Percentiles rank a stretch among this genome's conserved stretches.
phyloP scores from a whole-genome alignment of 2,329 filamentous ascomycete genomes.

The Corinectria fuckeliana region DNA sequence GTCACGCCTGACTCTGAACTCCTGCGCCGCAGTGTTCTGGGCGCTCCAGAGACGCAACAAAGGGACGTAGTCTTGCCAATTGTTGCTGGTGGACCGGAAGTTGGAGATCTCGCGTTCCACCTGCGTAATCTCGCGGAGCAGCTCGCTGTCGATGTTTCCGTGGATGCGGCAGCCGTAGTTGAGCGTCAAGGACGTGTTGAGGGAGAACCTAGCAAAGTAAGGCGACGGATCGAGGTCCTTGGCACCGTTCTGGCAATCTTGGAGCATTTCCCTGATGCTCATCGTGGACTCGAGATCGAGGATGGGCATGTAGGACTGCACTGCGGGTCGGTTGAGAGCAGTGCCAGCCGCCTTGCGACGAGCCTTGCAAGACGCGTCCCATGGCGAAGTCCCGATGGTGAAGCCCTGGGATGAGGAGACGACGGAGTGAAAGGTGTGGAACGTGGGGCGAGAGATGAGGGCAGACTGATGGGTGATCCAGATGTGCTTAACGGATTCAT shows the following conservation, averaged over 20 bases:
- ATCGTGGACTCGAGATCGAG: constrained; percentile 77
- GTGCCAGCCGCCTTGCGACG: constrained; percentile 81
- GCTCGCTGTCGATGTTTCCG: constrained; percentile 69
- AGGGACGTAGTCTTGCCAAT: constrained; percentile 87
- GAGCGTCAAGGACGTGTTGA: constrained; percentile 78
- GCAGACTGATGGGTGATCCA: constrained; percentile 83
- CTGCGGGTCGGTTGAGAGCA: constrained; percentile 76
- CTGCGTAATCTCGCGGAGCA: constrained; percentile 75
- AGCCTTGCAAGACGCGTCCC: constrained; percentile 81
- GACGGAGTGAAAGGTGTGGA: constrained; percentile 83
- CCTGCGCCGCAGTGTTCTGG: constrained; percentile 66
- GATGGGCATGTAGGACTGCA: constrained; percentile 82
- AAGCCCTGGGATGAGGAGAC: constrained; percentile 79
- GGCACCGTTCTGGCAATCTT: constrained; percentile 67
- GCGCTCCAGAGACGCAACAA: constrained; percentile 69
- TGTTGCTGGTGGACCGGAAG: constrained; percentile 80
- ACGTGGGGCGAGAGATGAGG: constrained; percentile 76
- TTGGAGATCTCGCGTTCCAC: constrained; percentile 80
- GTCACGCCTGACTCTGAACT: constrained; percentile 73
- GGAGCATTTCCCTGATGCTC: constrained; percentile 74
- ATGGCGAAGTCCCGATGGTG: constrained; percentile 84
- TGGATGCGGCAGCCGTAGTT: constrained; percentile 82
- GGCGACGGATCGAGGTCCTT: constrained; percentile 72
- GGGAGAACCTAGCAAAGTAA: constrained; percentile 77
- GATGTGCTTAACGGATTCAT: constrained; percentile 74